Conservation (phyloP, 768 basidiomycete species). For the Hypsizygus marmoreus region DNA sequence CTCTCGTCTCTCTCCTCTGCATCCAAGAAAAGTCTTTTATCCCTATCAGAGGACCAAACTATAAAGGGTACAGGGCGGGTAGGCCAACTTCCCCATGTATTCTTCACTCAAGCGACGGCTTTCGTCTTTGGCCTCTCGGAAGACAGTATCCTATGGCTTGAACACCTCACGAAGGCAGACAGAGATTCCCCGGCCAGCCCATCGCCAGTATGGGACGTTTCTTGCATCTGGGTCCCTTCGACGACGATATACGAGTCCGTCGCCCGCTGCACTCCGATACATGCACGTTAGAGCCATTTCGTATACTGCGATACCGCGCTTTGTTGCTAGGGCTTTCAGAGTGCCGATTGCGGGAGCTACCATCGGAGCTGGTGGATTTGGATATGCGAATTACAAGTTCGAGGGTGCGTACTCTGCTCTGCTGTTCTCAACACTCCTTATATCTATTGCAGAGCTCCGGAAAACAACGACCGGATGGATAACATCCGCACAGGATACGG, state of each 20-base stretch:
- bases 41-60: too few relatives aligned
- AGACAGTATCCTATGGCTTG: conserved; percentile 56
- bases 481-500: conserved; percentile 63
- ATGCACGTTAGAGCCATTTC: conserved; percentile 78
- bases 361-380: conserved; percentile 86
- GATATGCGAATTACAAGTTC: conserved; percentile 96
- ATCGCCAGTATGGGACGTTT: conserved; percentile 60
- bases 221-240: conserved; percentile 56
- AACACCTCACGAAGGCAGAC: conserved; percentile 39
- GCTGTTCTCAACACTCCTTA: background rate
- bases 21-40: too few relatives aligned
- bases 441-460: conserved; percentile 60
- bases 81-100: conserved; percentile 19
- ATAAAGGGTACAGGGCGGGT: background rate
- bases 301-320: conserved; percentile 86
- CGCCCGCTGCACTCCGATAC: conserved; percentile 52
- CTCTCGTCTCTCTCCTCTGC: background rate
- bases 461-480: conserved; percentile 71
- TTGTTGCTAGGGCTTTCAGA: conserved; percentile 84
- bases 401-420: conserved; percentile 62
- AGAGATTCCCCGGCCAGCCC: conserved; percentile 42
- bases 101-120: conserved; percentile 18
- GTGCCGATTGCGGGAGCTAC: conserved; percentile 89
- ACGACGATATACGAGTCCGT: conserved; percentile 45
- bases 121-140: conserved; percentile 31